Percentiles rank a stretch among this genome's conserved stretches.
Evolutionary conservation across 768 basidiomycete species (phyloP).

Genomic region (Lyophyllum semitale): DNA sequence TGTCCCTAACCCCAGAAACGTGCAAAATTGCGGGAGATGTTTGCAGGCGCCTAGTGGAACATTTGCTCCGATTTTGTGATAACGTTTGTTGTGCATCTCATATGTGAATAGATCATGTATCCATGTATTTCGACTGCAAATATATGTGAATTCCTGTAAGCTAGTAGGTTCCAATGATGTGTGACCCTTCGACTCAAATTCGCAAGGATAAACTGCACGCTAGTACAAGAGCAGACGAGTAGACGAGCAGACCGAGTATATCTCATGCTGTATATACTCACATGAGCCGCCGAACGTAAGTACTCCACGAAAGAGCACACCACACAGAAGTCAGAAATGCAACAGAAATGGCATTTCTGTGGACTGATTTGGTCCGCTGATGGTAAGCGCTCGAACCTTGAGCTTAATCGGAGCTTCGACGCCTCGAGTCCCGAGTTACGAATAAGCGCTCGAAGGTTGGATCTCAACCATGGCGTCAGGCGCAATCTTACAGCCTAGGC

Average conservation of each 20-base stretch:
- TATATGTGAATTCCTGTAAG: background rate
- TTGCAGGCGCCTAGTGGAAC: conserved; percentile 2
- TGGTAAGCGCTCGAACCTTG: background rate
- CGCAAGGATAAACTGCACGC: no score
- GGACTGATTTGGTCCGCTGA: background rate
- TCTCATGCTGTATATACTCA: no score
- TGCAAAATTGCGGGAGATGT: background rate
- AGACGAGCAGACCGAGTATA: no score
- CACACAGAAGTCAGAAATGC: no score
- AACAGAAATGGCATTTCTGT: no score
- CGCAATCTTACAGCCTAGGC: background rate
- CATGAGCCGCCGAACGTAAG: no score
- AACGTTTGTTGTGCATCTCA: background rate
- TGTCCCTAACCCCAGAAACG: conserved; percentile 10
- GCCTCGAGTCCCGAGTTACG: no score
- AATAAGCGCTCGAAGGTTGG: background rate
- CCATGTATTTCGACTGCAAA: background rate
- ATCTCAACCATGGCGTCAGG: background rate
- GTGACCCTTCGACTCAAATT: no score
- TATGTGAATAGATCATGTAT: background rate
- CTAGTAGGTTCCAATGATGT: no score
- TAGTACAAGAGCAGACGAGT: no score
- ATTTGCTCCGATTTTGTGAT: background rate
- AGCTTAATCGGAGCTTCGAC: background rate
- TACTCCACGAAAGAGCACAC: no score